These are phyloP conservation scores for Tylopilus plumbeoviolaceoides DNA, from an alignment of 768 basidiomycete genomes.

Conservation along the genomic window DNA sequence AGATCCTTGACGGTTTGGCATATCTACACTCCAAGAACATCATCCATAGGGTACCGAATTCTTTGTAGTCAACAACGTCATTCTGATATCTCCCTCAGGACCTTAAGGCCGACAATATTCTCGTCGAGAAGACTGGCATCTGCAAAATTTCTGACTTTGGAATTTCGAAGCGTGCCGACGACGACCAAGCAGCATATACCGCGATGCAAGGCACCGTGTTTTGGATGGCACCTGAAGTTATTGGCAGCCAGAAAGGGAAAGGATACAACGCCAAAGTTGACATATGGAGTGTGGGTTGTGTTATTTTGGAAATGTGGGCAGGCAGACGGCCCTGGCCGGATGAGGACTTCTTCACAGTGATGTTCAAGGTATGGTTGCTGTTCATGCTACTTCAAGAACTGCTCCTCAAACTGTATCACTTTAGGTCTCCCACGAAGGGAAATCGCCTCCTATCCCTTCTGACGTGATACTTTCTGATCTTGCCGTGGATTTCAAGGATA, in stretches of 20 bases:
- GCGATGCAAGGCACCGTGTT: conserved; percentile 98
- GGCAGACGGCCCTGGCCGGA: conserved; percentile 94
- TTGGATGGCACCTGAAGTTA: conserved; percentile 99
- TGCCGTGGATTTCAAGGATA: conserved; percentile 81
- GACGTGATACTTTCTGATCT: conserved; percentile 71
- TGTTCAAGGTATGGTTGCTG: conserved; percentile 72
- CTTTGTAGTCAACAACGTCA: not conserved
- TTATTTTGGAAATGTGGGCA: conserved; percentile 99
- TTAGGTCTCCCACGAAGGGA: conserved; percentile 80
- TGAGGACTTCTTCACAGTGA: conserved; percentile 85
- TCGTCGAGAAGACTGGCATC: conserved; percentile 85
- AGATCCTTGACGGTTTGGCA: conserved; percentile 87
- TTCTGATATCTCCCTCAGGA: conserved; percentile 49
- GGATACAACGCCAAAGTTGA: conserved; percentile 97
- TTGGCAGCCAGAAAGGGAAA: conserved; percentile 73
- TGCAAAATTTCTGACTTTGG: conserved; percentile 99
- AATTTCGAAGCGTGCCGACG: conserved; percentile 93
- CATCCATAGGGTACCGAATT: conserved; percentile 71
- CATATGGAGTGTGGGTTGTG: conserved; percentile 98
- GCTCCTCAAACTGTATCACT: not conserved
- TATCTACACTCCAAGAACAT: conserved; percentile 92
- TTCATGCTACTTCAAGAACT: not conserved
- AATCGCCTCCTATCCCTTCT: conserved; percentile 85
- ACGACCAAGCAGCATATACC: conserved; percentile 78
- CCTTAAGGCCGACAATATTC: conserved; percentile 96